Evolutionary conservation across 1,139 yeast genomes (phyloP).

Genomic region (Blastobotrys serpentis): DNA sequence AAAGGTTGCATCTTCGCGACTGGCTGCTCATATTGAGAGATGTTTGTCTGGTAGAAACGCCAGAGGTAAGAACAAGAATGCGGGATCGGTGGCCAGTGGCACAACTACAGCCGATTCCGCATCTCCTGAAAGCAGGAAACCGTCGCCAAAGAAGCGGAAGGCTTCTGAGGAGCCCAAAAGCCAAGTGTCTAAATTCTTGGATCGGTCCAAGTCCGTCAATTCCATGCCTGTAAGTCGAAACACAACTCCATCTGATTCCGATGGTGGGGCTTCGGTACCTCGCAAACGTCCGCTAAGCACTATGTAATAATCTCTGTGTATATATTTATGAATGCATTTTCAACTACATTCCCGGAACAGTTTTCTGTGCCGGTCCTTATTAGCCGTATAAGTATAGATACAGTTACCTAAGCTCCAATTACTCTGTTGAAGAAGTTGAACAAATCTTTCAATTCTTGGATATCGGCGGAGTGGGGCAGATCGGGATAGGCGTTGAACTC

Average conservation of each 20-base stretch:
- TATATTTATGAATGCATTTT: background rate
- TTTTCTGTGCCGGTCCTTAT: no score
- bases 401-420: slow-evolving; percentile 25
- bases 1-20: slow-evolving; percentile 84
- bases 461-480: slow-evolving; percentile 64
- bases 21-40: slow-evolving; percentile 89
- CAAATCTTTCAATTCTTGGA: slow-evolving; percentile 63
- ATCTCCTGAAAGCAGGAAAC: slow-evolving; percentile 11
- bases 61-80: slow-evolving; percentile 21
- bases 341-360: no score
- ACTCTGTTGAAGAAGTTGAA: slow-evolving; percentile 46
- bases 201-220: slow-evolving; percentile 20
- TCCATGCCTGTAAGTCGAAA: slow-evolving; percentile 25
- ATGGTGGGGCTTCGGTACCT: slow-evolving; percentile 12
- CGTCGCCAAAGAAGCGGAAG: slow-evolving; percentile 17
- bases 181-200: slow-evolving; percentile 32
- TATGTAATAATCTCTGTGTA: background rate
- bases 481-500: slow-evolving; percentile 61
- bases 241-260: slow-evolving; percentile 20
- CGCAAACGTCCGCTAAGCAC: slow-evolving; percentile 12
- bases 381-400: no score
- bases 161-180: slow-evolving; percentile 27
- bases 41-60: slow-evolving; percentile 61
- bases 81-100: background rate
- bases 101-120: slow-evolving; percentile 9